Evolutionary conservation across 345 rosid genomes (phyloP), one percentile per base, ranked within the genome.

Genomic region (Arabidopsis thaliana): DNA sequence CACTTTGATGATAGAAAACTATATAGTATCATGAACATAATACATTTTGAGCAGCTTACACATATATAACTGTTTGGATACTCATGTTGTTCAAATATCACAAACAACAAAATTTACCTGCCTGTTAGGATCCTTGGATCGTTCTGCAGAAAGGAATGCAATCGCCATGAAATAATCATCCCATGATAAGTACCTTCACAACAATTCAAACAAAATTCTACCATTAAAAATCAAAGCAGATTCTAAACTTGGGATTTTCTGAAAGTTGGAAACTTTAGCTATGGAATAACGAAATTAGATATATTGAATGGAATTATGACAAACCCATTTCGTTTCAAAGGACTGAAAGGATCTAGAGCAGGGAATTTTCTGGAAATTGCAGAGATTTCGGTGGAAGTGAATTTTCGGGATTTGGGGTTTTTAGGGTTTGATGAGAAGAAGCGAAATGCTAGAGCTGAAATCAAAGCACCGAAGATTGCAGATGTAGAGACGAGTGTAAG

Each of bases 101-200:
- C 20, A 5, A 41, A 42, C 22, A 38, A 23, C 76, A 24, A 62
- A 11, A 71, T 63, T 81, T 81, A 94, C 98, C 97, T 91, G 97
- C 84, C 98, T 90, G 85, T 94, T 87, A 20, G 97, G 97, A 80
- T 93, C 98, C 79, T 93, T 93, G 67, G 98, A 93, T 67, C 98
- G 72, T 75, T 93, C 86, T 7, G 98, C 95, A 11, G 97, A 87
- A 8, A 93, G 63, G 72, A 93, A 87, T 12, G 97, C 98, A 76
- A 89, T 83, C 59, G 97, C 86, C 98, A 93, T 93, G 73, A 93
- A 93, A 78, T 93, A 93, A 85, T 94, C 98, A 74, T 94, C 98
- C 97, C 97, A 91, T 10, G 93, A 86, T 79, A 94, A 76, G 79
- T 88, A 90, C 55, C 98, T 94, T 84, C n/a, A 64, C 32, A 32